Conservation (phyloP, 1,284 basidiomycete species). For the Irpex sp. region DNA sequence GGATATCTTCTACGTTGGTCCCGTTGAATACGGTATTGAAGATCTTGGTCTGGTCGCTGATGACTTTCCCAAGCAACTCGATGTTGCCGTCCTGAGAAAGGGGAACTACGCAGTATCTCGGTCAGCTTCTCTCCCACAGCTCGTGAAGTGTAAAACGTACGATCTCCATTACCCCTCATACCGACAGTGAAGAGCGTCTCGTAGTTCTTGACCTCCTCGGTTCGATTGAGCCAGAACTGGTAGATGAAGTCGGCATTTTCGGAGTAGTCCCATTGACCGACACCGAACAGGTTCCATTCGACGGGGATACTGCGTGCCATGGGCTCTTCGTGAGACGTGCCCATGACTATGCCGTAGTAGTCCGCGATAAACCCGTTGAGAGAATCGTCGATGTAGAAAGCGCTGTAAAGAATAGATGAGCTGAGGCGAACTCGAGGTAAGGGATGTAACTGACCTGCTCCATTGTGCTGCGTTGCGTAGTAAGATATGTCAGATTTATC, state of each 20-base stretch:
- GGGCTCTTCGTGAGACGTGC: slow-evolving; percentile 64
- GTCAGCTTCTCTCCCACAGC: not conserved
- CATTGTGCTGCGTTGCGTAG: slow-evolving; percentile 35
- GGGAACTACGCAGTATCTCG: slow-evolving; percentile 38
- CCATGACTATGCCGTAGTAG: slow-evolving; percentile 69
- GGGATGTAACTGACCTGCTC: slow-evolving; percentile 31
- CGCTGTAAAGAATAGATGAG: slow-evolving; percentile 31
- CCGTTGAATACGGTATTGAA: slow-evolving; percentile 52
- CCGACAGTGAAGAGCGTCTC: slow-evolving; percentile 64
- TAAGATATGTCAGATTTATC: not conserved
- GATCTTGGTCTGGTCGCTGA: slow-evolving; percentile 61
- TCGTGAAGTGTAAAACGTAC: not conserved
- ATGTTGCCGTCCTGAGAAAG: slow-evolving; percentile 48
- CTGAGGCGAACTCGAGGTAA: not conserved
- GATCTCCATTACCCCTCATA: slow-evolving; percentile 50
- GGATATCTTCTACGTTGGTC: slow-evolving; percentile 47
- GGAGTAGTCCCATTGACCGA: slow-evolving; percentile 60
- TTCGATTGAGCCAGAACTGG: slow-evolving; percentile 57
- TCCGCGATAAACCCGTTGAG: slow-evolving; percentile 65
- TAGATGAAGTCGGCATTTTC: slow-evolving; percentile 51
- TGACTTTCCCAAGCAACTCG: slow-evolving; percentile 49
- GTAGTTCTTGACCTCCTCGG: slow-evolving; percentile 49
- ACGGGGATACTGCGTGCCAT: slow-evolving; percentile 62
- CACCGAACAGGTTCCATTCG: slow-evolving; percentile 54
- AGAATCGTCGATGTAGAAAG: slow-evolving; percentile 65